These are phyloP conservation scores for Lactarius hatsudake DNA, from an alignment of 768 basidiomycete genomes.

Conservation along the genomic window DNA sequence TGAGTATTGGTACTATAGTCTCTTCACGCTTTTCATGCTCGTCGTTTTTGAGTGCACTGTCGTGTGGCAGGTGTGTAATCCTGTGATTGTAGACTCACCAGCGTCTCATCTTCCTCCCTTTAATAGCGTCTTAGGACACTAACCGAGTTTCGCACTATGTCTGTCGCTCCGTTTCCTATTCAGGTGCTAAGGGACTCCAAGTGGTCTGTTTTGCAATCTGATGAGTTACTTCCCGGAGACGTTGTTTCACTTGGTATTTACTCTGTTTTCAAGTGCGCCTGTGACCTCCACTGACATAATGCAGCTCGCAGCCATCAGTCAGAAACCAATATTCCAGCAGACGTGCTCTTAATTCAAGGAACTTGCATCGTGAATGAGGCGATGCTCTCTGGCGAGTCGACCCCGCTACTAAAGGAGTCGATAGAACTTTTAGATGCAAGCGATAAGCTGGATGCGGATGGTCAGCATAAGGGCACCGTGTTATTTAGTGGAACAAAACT, in stretches of 20 bases:
- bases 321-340: slow-evolving; percentile 90
- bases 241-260: slow-evolving; percentile 74
- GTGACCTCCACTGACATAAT: slow-evolving; percentile 11
- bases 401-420: slow-evolving; percentile 93
- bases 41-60: slow-evolving; percentile 98
- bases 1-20: slow-evolving; percentile 98
- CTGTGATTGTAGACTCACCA: not conserved
- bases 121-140: slow-evolving; percentile 84
- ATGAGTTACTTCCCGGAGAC: slow-evolving; percentile 89
- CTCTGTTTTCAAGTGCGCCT: slow-evolving; percentile 5
- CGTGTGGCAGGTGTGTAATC: slow-evolving; percentile 83
- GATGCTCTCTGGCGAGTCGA: slow-evolving; percentile 98
- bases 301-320: slow-evolving; percentile 57
- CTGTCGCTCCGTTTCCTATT: slow-evolving; percentile 86
- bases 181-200: slow-evolving; percentile 73
- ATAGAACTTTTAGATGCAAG: slow-evolving; percentile 75
- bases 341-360: slow-evolving; percentile 88
- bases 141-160: slow-evolving; percentile 96
- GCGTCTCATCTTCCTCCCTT: slow-evolving; percentile 12
- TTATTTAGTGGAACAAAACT: slow-evolving; percentile 98
- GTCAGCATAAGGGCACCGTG: slow-evolving; percentile 80
- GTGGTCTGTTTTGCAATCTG: slow-evolving; percentile 81
- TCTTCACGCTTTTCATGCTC: slow-evolving; percentile 99
- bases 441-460: slow-evolving; percentile 83
- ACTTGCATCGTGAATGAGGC: slow-evolving; percentile 98